phyloP scores from a whole-genome alignment of 495 filamentous ascomycete species.

The Penicillium waksmanii region DNA sequence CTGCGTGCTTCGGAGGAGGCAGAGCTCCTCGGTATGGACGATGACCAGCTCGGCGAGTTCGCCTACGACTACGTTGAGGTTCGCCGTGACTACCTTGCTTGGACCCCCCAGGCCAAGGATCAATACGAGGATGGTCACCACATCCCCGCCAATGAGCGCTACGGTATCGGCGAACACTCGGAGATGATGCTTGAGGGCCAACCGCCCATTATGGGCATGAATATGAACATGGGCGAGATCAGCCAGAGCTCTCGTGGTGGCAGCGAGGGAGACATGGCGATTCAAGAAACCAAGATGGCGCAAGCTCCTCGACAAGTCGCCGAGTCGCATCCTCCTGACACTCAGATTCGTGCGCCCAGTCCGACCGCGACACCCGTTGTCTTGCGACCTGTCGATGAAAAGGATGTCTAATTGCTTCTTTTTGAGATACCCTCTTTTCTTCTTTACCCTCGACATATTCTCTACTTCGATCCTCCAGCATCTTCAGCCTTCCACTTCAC shows the following conservation, averaged over 20 bases:
- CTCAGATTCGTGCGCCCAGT: constrained; percentile 15
- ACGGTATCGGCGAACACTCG: constrained; percentile 81
- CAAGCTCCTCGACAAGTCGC: constrained; percentile 41
- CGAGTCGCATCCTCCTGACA: constrained; percentile 34
- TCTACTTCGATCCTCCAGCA: background rate
- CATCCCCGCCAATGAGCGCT: constrained; percentile 69
- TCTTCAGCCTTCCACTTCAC: constrained; percentile 10
- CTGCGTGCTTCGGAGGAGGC: constrained; percentile 93
- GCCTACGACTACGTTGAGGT: constrained; percentile 99
- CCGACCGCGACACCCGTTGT: constrained; percentile 13
- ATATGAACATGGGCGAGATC: constrained; percentile 42
- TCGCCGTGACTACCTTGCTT: constrained; percentile 93
- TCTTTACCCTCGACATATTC: constrained; percentile 2
- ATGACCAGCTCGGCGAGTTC: constrained; percentile 98
- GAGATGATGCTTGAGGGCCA: constrained; percentile 70
- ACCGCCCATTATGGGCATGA: constrained; percentile 41
- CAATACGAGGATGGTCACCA: constrained; percentile 64
- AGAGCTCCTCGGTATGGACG: constrained; percentile 98
- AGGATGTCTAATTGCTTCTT: constrained; percentile 12
- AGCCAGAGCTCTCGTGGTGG: constrained; percentile 46
- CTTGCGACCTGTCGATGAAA: constrained; percentile 32
- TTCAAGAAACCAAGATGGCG: constrained; percentile 44
- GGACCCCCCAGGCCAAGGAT: constrained; percentile 83
- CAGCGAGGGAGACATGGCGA: constrained; percentile 38
- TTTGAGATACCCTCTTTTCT: background rate